phyloP scores from a whole-genome alignment of 2,329 filamentous ascomycete species.

The Penicillium sp. region DNA sequence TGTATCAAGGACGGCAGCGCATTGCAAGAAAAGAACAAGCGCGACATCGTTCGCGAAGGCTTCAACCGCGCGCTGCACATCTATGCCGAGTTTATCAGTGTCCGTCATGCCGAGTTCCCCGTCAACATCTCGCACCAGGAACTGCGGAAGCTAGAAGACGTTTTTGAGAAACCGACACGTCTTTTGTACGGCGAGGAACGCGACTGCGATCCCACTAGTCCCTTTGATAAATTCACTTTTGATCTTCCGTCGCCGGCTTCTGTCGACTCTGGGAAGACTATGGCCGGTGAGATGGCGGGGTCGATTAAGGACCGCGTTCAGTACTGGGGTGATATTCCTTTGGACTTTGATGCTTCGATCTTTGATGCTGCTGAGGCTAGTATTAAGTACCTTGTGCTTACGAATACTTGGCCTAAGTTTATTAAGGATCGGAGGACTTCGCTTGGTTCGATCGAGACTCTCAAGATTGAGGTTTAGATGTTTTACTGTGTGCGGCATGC shows the following conservation, averaged over 20 bases:
- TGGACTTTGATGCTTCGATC: conserved; percentile 51
- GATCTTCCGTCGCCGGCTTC: conserved; percentile 24
- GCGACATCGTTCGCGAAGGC: conserved; percentile 47
- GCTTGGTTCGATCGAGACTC: conserved; percentile 15
- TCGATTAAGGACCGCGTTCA: conserved; percentile 32
- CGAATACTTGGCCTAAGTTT: conserved; percentile 63
- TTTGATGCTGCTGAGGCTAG: conserved; percentile 61
- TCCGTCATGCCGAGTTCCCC: conserved; percentile 63
- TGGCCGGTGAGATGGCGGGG: conserved; percentile 15
- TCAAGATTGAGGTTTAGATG: conserved; percentile 12
- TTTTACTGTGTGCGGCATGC: conserved; percentile 1
- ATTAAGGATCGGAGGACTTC: conserved; percentile 27
- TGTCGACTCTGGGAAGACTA: conserved; percentile 23
- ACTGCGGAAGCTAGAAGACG: conserved; percentile 53
- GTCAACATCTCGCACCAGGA: conserved; percentile 64
- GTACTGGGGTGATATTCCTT: conserved; percentile 41
- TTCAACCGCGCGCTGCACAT: conserved; percentile 62
- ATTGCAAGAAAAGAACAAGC: conserved; percentile 26
- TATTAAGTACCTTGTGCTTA: conserved; percentile 66
- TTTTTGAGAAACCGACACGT: conserved; percentile 57
- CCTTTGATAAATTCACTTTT: conserved; percentile 34
- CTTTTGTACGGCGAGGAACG: conserved; percentile 44
- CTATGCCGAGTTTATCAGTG: conserved; percentile 62
- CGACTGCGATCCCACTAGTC: conserved; percentile 42
- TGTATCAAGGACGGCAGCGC: conserved; percentile 22